Conservation (phyloP, 192 early-diverging fungal genomes). For the Linnemannia elongata region DNA sequence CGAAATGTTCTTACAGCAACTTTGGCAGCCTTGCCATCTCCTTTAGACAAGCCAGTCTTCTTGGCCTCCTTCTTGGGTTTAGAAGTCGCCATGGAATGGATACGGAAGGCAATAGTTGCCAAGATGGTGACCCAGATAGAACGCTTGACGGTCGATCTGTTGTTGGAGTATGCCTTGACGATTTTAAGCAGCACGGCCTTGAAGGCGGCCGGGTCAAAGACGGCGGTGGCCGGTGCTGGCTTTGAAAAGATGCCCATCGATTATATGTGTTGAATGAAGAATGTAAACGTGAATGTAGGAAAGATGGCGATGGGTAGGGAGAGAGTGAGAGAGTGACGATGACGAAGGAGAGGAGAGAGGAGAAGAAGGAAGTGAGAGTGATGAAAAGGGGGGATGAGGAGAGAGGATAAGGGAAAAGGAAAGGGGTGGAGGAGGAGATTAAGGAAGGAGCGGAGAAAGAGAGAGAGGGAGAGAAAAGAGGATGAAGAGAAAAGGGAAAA, state of each 20-base stretch:
- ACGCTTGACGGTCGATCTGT: constrained; percentile 55
- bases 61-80: constrained; percentile 47
- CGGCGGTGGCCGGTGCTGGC: constrained; percentile 31
- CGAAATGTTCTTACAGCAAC: constrained; percentile 37
- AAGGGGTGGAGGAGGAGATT: not conserved
- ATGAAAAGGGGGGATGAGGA: constrained; percentile 9
- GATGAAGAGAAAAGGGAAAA: not conserved
- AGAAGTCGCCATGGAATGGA: constrained; percentile 41
- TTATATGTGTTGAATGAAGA: not conserved
- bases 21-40: constrained; percentile 45
- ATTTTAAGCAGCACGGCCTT: constrained; percentile 50
- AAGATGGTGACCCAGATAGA: constrained; percentile 58
- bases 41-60: constrained; percentile 41
- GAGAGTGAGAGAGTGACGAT: not conserved
- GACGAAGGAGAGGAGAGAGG: not conserved
- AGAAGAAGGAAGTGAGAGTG: not conserved
- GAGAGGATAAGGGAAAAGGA: not conserved
- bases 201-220: constrained; percentile 52
- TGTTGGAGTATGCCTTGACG: constrained; percentile 52
- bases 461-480: not conserved
- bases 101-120: constrained; percentile 46
- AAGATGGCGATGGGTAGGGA: not conserved
- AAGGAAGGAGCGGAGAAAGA: constrained; percentile 3
- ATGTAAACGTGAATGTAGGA: not conserved
- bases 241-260: constrained; percentile 55